Evolutionary conservation across 2,329 filamentous ascomycete species (phyloP).

Genomic region (Ophiocordyceps australis): DNA sequence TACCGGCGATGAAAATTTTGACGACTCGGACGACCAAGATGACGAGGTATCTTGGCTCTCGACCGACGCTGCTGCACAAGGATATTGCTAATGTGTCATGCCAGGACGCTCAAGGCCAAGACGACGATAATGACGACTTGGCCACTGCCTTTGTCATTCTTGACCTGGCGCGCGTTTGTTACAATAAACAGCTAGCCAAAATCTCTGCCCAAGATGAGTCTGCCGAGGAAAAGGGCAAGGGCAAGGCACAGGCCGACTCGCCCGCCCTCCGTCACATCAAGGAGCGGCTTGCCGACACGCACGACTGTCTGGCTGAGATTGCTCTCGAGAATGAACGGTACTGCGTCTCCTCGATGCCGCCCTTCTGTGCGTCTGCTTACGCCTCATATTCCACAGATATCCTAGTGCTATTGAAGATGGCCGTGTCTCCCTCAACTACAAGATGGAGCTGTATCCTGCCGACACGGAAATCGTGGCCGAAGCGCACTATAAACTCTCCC

Average conservation of each 20-base stretch:
- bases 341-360: constrained; percentile 3
- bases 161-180: constrained; percentile 55
- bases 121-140: constrained; percentile 54
- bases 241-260: constrained; percentile 19
- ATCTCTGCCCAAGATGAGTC: constrained; percentile 12
- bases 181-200: constrained; percentile 32
- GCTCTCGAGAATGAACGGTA: constrained; percentile 87
- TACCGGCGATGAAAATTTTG: constrained; percentile 84
- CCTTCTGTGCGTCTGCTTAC: constrained; percentile 2
- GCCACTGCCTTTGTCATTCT: constrained; percentile 72
- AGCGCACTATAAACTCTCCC: constrained; percentile 88
- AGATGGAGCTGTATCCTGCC: constrained; percentile 58
- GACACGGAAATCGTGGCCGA: constrained; percentile 81
- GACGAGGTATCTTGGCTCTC: constrained; percentile 20
- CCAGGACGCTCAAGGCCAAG: constrained; percentile 22
- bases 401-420: constrained; percentile 73
- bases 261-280: constrained; percentile 42
- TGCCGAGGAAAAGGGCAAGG: constrained; percentile 23
- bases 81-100: constrained; percentile 18
- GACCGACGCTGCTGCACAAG: constrained; percentile 2
- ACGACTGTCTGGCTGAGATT: constrained; percentile 88
- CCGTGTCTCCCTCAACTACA: constrained; percentile 58
- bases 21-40: constrained; percentile 55
- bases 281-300: constrained; percentile 78
- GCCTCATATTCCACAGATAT: constrained; percentile 43